Conservation (phyloP, 306 rosid species). For the Sophora flavescens region DNA sequence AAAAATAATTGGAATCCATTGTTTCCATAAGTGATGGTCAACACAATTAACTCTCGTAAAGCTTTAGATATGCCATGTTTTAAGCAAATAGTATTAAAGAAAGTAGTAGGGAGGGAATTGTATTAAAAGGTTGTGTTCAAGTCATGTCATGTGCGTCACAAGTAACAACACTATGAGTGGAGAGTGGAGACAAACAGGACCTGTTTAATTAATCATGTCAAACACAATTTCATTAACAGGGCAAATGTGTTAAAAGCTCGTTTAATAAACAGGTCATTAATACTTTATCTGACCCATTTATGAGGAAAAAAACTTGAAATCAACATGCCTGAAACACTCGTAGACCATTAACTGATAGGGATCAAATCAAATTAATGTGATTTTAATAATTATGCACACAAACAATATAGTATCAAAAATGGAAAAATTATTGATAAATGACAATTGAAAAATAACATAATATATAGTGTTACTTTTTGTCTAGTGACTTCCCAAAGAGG, state of each 20-base stretch:
- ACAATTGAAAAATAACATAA: slow-evolving; percentile 30
- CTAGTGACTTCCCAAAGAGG: slow-evolving; percentile 96
- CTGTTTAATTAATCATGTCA: slow-evolving; percentile 31
- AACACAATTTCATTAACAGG: slow-evolving; percentile 27
- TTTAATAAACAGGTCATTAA: background rate
- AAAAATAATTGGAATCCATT: slow-evolving; percentile 37
- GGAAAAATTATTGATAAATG: slow-evolving; percentile 28
- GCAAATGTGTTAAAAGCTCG: background rate
- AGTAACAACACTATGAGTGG: background rate
- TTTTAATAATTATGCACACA: slow-evolving; percentile 13
- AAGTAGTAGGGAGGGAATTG: slow-evolving; percentile 16
- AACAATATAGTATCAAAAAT: slow-evolving; percentile 28
- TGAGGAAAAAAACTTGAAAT: slow-evolving; percentile 21
- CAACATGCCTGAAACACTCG: background rate
- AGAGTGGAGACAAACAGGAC: background rate
- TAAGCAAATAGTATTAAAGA: slow-evolving; percentile 40
- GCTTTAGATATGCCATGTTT: slow-evolving; percentile 16
- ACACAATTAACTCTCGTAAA: slow-evolving; percentile 24
- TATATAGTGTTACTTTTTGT: slow-evolving; percentile 69
- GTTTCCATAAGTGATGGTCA: slow-evolving; percentile 39
- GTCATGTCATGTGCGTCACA: background rate
- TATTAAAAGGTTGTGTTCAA: background rate
- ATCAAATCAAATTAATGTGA: background rate
- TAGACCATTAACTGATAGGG: slow-evolving; percentile 12
- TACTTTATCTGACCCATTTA: slow-evolving; percentile 32